phyloP scores from a whole-genome alignment of 2,329 filamentous ascomycete species.

The Epichloe gansuensis region DNA sequence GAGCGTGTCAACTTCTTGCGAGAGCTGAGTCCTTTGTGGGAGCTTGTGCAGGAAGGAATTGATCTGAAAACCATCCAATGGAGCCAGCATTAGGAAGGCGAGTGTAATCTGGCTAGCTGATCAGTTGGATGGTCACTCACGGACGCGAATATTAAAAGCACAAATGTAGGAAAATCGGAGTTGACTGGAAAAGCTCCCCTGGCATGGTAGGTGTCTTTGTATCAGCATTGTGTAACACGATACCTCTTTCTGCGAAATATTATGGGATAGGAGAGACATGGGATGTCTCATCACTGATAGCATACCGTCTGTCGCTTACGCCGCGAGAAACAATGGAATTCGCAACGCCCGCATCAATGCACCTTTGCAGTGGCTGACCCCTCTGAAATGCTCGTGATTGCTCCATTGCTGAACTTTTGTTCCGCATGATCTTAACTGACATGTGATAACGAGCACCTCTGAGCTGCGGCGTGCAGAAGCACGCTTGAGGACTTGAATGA shows the following conservation, averaged over 20 bases:
- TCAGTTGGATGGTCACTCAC: neutral
- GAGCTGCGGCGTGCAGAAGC: too few relatives aligned
- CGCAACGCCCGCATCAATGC: neutral
- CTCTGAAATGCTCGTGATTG: too few relatives aligned
- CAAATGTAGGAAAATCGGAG: neutral
- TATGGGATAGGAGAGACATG: constrained; percentile 1
- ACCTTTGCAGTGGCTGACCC: too few relatives aligned
- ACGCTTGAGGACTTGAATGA: too few relatives aligned
- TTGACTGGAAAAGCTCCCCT: constrained; percentile 2
- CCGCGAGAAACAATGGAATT: neutral
- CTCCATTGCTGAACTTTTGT: too few relatives aligned
- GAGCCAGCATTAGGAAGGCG: constrained; percentile 68
- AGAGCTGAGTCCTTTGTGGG: constrained; percentile 92
- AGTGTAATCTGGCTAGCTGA: neutral
- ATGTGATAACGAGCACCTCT: too few relatives aligned
- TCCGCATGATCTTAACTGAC: too few relatives aligned
- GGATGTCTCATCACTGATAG: neutral
- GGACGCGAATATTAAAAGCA: neutral
- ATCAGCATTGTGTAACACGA: constrained; percentile 22
- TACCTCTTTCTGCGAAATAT: constrained; percentile 17
- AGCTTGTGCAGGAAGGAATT: constrained; percentile 91
- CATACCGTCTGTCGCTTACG: constrained; percentile 3
- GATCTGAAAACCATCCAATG: constrained; percentile 95
- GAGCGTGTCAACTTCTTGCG: constrained; percentile 86
- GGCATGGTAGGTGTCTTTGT: constrained; percentile 16